Evolutionary conservation across 1,284 basidiomycete genomes (phyloP).

Genomic region (Fistulinella cinereoalba): DNA sequence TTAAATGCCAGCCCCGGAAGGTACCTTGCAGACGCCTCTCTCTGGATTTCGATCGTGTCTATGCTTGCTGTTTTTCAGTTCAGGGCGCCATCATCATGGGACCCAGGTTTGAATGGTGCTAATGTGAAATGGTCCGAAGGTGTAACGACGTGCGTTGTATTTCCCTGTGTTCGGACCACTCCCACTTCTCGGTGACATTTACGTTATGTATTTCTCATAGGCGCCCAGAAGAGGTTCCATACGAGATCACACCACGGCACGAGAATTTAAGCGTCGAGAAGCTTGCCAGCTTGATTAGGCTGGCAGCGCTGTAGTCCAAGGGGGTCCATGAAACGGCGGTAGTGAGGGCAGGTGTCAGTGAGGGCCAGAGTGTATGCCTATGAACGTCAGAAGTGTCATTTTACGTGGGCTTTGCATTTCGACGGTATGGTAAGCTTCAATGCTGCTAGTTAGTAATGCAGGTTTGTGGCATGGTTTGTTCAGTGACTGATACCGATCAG

Average conservation of each 20-base stretch:
- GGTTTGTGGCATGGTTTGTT: too few species aligned
- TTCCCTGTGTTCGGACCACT: background rate
- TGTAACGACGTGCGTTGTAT: slow-evolving; percentile 23
- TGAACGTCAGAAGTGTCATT: too few species aligned
- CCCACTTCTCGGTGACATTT: background rate
- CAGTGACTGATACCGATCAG: too few species aligned
- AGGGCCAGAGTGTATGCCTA: too few species aligned
- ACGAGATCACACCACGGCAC: slow-evolving; percentile 13
- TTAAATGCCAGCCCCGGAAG: slow-evolving; percentile 29
- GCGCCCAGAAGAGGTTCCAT: slow-evolving; percentile 16
- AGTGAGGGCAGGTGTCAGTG: too few species aligned
- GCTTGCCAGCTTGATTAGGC: slow-evolving; percentile 13
- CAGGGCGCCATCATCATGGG: slow-evolving; percentile 13
- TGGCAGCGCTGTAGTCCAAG: too few species aligned
- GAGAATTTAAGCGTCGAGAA: slow-evolving; percentile 6
- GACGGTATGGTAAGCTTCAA: too few species aligned
- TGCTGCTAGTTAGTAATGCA: too few species aligned
- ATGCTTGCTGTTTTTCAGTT: slow-evolving; percentile 18
- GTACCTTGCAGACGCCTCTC: slow-evolving; percentile 39
- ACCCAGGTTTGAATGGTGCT: slow-evolving; percentile 21
- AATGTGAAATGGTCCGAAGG: slow-evolving; percentile 24
- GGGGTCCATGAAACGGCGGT: too few species aligned
- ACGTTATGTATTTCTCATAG: slow-evolving; percentile 4
- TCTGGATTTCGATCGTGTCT: slow-evolving; percentile 27
- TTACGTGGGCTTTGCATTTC: too few species aligned